Evolutionary conservation across 768 basidiomycete genomes (phyloP).

Genomic region (Boletus pseudo-olivaceus): DNA sequence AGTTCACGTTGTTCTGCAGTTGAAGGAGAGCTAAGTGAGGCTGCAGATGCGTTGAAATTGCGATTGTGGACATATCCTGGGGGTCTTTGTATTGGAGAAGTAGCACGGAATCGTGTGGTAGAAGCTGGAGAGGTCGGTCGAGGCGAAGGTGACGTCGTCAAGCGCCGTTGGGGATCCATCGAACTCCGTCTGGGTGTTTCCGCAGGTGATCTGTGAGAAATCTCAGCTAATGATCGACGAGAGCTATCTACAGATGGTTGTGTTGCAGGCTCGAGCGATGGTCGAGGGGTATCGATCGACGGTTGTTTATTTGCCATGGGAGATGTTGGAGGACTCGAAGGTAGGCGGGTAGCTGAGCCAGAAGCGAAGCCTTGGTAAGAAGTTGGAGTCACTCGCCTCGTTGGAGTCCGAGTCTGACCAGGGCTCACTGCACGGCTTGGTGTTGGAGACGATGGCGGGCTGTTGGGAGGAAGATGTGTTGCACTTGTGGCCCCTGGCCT

Average conservation of each 20-base stretch:
- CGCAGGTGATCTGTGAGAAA: constrained; percentile 32
- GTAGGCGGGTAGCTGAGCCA: constrained; percentile 49
- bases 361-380: constrained; percentile 43
- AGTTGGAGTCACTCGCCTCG: constrained; percentile 39
- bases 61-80: constrained; percentile 48
- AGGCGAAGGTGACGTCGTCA: constrained; percentile 29
- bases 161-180: constrained; percentile 27
- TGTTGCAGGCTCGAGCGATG: constrained; percentile 6
- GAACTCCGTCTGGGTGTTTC: constrained; percentile 17
- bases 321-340: constrained; percentile 33
- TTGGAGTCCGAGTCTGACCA: constrained; percentile 41
- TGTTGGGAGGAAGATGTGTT: constrained; percentile 39
- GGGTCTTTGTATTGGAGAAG: constrained; percentile 44
- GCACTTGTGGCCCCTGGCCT: constrained; percentile 37
- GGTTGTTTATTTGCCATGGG: constrained; percentile 29
- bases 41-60: constrained; percentile 56
- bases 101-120: constrained; percentile 40
- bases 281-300: constrained; percentile 22
- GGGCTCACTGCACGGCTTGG: constrained; percentile 40
- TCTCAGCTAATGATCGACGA: constrained; percentile 39
- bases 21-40: constrained; percentile 46
- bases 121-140: constrained; percentile 44
- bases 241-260: constrained; percentile 30
- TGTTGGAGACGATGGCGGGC: constrained; percentile 38
- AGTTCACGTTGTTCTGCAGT: constrained; percentile 63